Evolutionary conservation across 1,284 basidiomycete genomes (phyloP), one percentile per base, ranked within the genome.

Genomic region (Cutaneotrichosporon dermatis): DNA sequence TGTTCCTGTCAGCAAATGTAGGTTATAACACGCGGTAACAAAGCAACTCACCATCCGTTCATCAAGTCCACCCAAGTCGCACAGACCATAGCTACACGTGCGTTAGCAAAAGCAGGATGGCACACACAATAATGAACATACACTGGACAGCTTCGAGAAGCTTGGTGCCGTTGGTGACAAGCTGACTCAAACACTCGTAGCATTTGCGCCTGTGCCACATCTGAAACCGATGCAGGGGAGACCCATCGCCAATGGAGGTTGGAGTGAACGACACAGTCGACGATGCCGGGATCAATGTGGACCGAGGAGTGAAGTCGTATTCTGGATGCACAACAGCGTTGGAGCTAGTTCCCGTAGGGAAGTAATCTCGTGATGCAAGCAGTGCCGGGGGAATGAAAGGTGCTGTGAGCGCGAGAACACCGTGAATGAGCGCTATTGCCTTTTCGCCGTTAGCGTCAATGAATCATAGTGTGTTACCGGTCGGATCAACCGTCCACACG

Each of bases 141-240:
- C 67, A 66, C 61, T 75, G 73, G 9, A 70, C 40, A 48, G 63
- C 64, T 50, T 72, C 64, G 15, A 74, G 34, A 8, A 75, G 62
- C 52, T 67, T 64, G 33, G 64, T 53, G 5, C 71, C 72, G 4
- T 54, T 39, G 35, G 34, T 51, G 12, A 50, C 36, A 12, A 61
- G 57, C 6, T 55, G 49, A 4, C 63, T 50, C 39, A 71, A 54
- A 2, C 51, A 56, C 40, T 70, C 64, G 37, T 72, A 66, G 5
- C 69, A 64, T 53, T 73, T 74, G 8, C 73, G 61, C 15, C 75
- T 62, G 48, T 76, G 75, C 73, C 73, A 76, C 37, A 71, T 54
- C 60, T 75, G 71, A 52, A 75, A 76, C n/a, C 68, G 60, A 4
- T 66, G 67, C n/a, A 69, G 54, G 2, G 71, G 64, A 6, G 51